Evolutionary conservation across 73 alveolate species (phyloP), one percentile per base, ranked within the genome.

Genomic region (Paramecium sexaurelia): DNA sequence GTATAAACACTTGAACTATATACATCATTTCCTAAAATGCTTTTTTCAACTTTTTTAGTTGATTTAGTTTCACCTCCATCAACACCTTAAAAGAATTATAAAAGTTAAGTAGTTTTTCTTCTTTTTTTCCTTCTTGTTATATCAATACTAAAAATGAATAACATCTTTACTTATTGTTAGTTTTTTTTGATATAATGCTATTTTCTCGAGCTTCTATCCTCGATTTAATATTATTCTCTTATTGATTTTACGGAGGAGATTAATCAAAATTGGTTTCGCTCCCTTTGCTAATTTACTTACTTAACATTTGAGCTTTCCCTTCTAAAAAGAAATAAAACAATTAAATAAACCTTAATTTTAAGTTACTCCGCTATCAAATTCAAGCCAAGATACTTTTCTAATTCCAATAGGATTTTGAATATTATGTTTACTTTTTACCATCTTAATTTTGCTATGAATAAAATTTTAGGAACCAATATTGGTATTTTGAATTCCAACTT

Each of bases 151-250:
- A 71, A 27, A 2, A 9, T 27, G 0, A 26, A 0, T 4, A 0
- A 11, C 0, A 8, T 27, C 26, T 3, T 17, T 71, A 51, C 67
- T 51, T 51, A 51, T 17, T 71, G 17, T 32, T 35, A n/a, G 55
- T 35, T 40, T 71, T 71, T 36, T 71, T 71, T 0, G 86, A 71
- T 15, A 71, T 71, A 2, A 71, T 33, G 15, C 86, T 71, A 71
- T 71, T 71, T n/a, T 71, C 86, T 71, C 86, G 32, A n/a, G 86
- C 86, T 71, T 71, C 86, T 3, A 71, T 71, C 17, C 86, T 71
- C 13, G 32, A 35, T 20, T 35, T 37, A n/a, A 71, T 71, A 4
- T 71, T 61, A 27, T 29, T 29, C 7, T 61, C 83, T 15, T 29
- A 61, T 13, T 26, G 26, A 24, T 61, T 26, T 13, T 13, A 3